Percentiles rank a stretch among this genome's conserved stretches.
Evolutionary conservation across 306 rosid genomes (phyloP).

Genomic region (Neltuma alba): DNA sequence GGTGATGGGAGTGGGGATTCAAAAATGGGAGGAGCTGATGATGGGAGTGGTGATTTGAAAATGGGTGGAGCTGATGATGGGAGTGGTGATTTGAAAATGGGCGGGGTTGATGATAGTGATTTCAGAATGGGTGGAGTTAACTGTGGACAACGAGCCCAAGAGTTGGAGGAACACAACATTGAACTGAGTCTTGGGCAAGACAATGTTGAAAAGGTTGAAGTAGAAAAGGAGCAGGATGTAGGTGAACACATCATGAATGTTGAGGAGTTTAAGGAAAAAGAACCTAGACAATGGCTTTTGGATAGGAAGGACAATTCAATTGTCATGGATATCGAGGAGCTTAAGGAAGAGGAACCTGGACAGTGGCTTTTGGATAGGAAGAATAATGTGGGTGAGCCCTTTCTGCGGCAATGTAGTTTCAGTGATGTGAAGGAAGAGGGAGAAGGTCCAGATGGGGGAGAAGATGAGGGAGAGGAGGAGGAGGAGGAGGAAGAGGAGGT

Average conservation of each 20-base stretch:
- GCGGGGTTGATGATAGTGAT: constrained; percentile 38
- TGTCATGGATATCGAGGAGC: constrained; percentile 63
- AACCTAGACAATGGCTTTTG: constrained; percentile 57
- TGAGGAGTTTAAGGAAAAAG: constrained; percentile 59
- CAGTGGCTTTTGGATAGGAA: constrained; percentile 64
- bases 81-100: neutral
- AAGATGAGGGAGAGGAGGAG: constrained; percentile 37
- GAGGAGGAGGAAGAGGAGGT: constrained; percentile 53
- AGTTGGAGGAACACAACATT: constrained; percentile 59
- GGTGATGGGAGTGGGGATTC: neutral
- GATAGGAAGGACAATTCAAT: constrained; percentile 44
- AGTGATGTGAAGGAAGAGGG: constrained; percentile 44
- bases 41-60: neutral
- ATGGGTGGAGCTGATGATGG: neutral
- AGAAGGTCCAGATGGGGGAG: constrained; percentile 35
- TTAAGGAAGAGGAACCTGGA: constrained; percentile 53
- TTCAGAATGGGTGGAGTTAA: constrained; percentile 35
- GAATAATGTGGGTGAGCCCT: constrained; percentile 42
- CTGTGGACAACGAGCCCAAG: constrained; percentile 38
- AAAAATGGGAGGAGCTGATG: neutral
- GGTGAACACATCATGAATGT: constrained; percentile 56
- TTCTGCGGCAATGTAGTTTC: constrained; percentile 59
- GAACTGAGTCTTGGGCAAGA: constrained; percentile 68
- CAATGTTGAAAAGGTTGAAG: constrained; percentile 41
- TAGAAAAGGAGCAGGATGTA: constrained; percentile 44